Evolutionary conservation across 805 yeast species (phyloP), one percentile per base, ranked within the genome.

Genomic region (Saturnispora sekii): DNA sequence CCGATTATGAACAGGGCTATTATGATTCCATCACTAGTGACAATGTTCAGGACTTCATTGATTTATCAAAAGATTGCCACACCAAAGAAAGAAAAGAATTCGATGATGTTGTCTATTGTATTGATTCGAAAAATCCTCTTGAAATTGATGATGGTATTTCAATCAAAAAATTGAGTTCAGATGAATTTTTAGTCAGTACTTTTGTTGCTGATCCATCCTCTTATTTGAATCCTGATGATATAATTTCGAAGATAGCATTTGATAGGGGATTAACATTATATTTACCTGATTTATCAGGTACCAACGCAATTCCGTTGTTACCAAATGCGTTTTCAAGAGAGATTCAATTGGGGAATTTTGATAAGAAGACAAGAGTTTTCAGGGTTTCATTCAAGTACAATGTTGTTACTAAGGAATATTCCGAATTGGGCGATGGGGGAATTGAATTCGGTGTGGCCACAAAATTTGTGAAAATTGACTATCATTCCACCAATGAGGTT

Each of bases 111-210:
- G 79, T 88, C 1, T 90, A 78, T 59, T 88, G 97, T 62, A 86
- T 90, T 47, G 98, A 93, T 63, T 71, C 81, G 3, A 75, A 68
- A 3, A 71, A 70, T 35, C 95, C 97, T 0, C 81, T 82, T 52
- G 97, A 93, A 61, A 83, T 93, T 48, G 98, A 90, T 61, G 98
- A 90, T 62, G 98, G 97, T 39, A 70, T 90, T 26, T 77, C 96
- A 1, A 66, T 90, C 15, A 53, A 28, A 50, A 51, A 26, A 42
- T 43, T 51, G 4, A 53, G 55, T 1, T 51, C 59, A 1, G 58
- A 61, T 3, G 56, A 56, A 11, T 75, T 65, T 52, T 63, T 67
- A 9, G 52, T 89, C 5, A 73, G 81, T 29, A 70, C 87, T 2
- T 95, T 84, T 59, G 76, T 90, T 50, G 97, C 97, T 1, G 88